phyloP scores from a whole-genome alignment of 805 yeast species.

The Starmerella scarabaei region DNA sequence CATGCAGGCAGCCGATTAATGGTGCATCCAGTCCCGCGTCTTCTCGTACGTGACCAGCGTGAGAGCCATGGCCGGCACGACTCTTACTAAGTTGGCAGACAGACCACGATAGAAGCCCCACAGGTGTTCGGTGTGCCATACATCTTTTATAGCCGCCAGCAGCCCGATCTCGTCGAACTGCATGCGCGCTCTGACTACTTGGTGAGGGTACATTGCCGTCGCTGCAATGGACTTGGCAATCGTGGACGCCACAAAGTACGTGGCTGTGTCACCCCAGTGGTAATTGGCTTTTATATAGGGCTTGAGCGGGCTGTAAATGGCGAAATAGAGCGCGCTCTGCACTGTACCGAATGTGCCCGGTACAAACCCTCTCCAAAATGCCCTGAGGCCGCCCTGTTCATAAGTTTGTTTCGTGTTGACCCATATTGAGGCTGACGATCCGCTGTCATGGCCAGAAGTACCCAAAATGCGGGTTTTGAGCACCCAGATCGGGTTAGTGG shows the following conservation, averaged over 20 bases:
- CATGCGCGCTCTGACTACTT: constrained; percentile 62
- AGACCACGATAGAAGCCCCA: constrained; percentile 75
- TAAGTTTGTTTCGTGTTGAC: constrained; percentile 43
- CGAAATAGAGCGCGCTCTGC: constrained; percentile 81
- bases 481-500: constrained; percentile 94
- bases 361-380: constrained; percentile 60
- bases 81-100: constrained; percentile 62
- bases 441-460: constrained; percentile 25
- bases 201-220: constrained; percentile 65
- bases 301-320: constrained; percentile 72
- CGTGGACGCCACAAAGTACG: constrained; percentile 52
- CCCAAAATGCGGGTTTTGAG: constrained; percentile 78
- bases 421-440: constrained; percentile 44
- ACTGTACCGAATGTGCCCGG: constrained; percentile 72
- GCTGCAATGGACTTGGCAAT: constrained; percentile 57
- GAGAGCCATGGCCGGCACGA: constrained; percentile 84
- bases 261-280: constrained; percentile 25
- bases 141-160: constrained; percentile 27
- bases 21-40: constrained; percentile 9
- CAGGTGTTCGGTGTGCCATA: constrained; percentile 42
- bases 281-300: constrained; percentile 15
- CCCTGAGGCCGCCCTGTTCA: constrained; percentile 42
- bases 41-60: constrained; percentile 76
- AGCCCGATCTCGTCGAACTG: constrained; percentile 35
- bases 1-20: too few species aligned